These are phyloP conservation scores for Erythrophleum ivorense DNA, from an alignment of 331 rosid genomes.

Conservation along the genomic window DNA sequence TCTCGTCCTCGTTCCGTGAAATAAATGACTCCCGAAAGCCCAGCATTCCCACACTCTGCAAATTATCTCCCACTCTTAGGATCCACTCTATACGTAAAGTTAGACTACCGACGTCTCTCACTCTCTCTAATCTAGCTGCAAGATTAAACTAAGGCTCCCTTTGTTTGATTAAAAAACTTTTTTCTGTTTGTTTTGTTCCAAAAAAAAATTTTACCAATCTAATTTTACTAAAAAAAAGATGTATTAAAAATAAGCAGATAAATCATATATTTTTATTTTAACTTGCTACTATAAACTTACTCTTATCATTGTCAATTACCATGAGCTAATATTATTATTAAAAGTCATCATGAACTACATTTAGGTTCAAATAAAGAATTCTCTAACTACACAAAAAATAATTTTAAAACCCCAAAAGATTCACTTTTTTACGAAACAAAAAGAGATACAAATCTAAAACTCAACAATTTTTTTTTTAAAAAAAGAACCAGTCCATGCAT, in stretches of 20 bases:
- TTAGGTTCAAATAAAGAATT: not conserved
- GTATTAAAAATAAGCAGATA: too few relatives aligned
- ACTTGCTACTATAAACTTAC: not conserved
- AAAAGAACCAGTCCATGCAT: slow-evolving; percentile 37
- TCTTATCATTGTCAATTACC: not conserved
- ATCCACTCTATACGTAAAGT: slow-evolving; percentile 75
- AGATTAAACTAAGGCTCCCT: not conserved
- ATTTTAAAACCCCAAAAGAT: not conserved
- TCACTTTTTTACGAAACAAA: not conserved
- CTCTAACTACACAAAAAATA: not conserved
- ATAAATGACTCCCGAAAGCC: slow-evolving; percentile 88
- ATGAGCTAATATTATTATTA: not conserved
- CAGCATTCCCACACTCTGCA: slow-evolving; percentile 97
- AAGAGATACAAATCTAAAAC: not conserved
- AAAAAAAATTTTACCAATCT: too few relatives aligned
- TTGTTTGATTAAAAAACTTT: not conserved
- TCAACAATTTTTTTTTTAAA: not conserved
- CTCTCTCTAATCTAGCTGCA: slow-evolving; percentile 16
- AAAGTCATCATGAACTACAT: not conserved
- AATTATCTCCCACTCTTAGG: slow-evolving; percentile 69
- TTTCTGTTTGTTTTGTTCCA: not conserved
- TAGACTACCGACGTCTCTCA: slow-evolving; percentile 42
- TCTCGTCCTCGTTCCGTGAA: slow-evolving; percentile 81
- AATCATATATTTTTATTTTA: not conserved
- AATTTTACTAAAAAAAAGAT: too few relatives aligned